These are phyloP conservation scores for Rubus idaeus DNA, from an alignment of 306 rosid species.

Conservation along the genomic window DNA sequence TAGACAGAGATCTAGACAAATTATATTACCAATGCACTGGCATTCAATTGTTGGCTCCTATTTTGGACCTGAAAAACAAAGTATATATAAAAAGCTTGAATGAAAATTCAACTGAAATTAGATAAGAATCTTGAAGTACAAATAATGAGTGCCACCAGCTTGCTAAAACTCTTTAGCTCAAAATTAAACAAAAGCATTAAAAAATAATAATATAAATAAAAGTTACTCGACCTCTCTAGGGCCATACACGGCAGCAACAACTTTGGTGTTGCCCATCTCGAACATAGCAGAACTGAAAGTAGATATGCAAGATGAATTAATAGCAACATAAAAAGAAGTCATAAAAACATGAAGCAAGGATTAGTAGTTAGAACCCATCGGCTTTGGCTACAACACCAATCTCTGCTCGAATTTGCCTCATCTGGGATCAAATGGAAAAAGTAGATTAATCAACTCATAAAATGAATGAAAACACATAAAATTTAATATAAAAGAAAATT, in stretches of 20 bases:
- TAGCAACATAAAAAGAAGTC: neutral
- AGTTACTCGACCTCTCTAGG: constrained; percentile 68
- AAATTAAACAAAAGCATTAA: neutral
- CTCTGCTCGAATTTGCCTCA: constrained; percentile 92
- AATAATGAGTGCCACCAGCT: neutral
- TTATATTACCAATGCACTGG: constrained; percentile 64
- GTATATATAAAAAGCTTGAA: neutral
- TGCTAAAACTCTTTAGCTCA: neutral
- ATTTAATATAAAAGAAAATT: neutral
- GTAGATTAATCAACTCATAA: neutral
- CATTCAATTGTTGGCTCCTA: constrained; percentile 65
- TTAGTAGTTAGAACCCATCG: constrained; percentile 52
- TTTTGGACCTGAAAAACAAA: constrained; percentile 66
- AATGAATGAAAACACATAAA: neutral
- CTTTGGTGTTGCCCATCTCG: constrained; percentile 97
- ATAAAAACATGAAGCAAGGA: constrained; percentile 5
- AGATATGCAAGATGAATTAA: constrained; percentile 4
- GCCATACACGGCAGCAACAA: constrained; percentile 90
- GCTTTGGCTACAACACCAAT: constrained; percentile 86
- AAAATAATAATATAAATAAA: neutral
- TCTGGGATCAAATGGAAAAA: constrained; percentile 34
- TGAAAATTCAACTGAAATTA: neutral
- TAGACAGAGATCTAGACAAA: neutral
- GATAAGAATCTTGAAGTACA: neutral
- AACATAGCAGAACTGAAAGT: constrained; percentile 72